These are phyloP conservation scores for Epipyxis sp. DNA, from an alignment of 108 stramenopile genomes.

Conservation along the genomic window DNA sequence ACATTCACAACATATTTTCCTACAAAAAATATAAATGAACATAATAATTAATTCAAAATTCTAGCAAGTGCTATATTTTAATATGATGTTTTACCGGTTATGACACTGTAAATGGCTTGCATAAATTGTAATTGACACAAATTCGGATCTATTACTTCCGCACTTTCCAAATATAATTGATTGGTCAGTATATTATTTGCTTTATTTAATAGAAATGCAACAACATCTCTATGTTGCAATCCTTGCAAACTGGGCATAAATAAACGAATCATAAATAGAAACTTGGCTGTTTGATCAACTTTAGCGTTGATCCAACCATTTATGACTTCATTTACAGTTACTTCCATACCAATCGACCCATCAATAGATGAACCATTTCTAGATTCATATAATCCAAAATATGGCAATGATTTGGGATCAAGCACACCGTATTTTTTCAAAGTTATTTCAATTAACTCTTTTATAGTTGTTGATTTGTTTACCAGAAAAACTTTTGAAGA, in stretches of 20 bases:
- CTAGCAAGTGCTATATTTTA: too few species aligned
- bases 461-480: background rate
- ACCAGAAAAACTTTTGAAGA: constrained; percentile 27
- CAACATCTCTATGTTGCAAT: background rate
- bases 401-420: background rate
- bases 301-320: background rate
- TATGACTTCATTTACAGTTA: constrained; percentile 15
- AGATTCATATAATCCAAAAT: constrained; percentile 21
- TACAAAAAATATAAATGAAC: background rate
- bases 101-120: constrained; percentile 29
- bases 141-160: background rate
- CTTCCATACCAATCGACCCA: background rate
- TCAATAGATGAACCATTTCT: constrained; percentile 25
- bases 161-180: background rate
- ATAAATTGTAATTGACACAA: constrained; percentile 22
- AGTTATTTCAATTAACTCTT: background rate
- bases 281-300: constrained; percentile 22
- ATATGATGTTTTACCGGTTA: constrained; percentile 7
- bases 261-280: constrained; percentile 29
- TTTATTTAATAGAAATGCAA: background rate
- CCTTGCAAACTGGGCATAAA: background rate
- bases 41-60: too few species aligned
- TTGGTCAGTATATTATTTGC: background rate
- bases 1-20: constrained; percentile 1
- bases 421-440: background rate